phyloP scores from a whole-genome alignment of 306 rosid genomes.

The Cucurbita pepo region DNA sequence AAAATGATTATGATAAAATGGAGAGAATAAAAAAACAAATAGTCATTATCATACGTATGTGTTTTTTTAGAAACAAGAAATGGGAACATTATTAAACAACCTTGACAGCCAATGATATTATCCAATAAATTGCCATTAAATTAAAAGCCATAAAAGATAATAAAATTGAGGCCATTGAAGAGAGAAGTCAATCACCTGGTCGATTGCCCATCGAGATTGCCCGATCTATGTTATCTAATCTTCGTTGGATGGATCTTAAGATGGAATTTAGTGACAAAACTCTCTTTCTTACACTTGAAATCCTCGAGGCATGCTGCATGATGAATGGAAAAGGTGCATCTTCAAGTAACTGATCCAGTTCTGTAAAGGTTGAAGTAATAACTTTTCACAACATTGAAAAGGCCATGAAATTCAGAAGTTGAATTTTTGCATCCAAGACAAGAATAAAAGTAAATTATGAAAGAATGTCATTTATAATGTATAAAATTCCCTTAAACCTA shows the following conservation, averaged over 20 bases:
- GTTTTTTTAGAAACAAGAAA: background rate
- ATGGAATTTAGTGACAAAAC: constrained; percentile 52
- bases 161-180: background rate
- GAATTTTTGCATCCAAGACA: background rate
- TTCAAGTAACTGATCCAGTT: constrained; percentile 61
- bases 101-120: background rate
- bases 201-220: constrained; percentile 23
- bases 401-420: background rate
- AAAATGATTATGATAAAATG: background rate
- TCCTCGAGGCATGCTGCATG: constrained; percentile 65
- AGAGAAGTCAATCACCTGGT: constrained; percentile 21
- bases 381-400: background rate
- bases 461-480: background rate
- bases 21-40: background rate
- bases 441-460: background rate
- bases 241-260: constrained; percentile 48
- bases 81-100: background rate
- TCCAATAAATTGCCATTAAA: background rate
- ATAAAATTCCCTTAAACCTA: too few species aligned
- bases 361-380: constrained; percentile 22
- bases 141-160: background rate
- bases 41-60: background rate
- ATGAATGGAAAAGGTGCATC: constrained; percentile 67
- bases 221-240: constrained; percentile 60
- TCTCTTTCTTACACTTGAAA: constrained; percentile 54